Percentiles rank a stretch among this genome's conserved stretches.
Conservation (phyloP, 2,329 filamentous ascomycete genomes). For the Catunica adiposa region DNA sequence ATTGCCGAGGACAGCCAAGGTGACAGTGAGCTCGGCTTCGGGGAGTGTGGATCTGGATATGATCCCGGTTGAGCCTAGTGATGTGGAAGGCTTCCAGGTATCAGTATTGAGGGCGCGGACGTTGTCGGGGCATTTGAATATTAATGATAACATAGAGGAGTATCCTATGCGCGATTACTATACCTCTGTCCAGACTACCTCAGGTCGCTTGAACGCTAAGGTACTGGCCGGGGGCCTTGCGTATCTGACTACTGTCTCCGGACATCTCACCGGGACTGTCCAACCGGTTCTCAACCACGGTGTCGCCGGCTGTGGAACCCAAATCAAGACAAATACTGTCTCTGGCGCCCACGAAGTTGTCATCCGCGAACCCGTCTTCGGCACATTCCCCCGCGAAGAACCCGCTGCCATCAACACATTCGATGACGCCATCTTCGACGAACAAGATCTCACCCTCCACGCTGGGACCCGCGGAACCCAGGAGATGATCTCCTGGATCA, state of each 20-base stretch:
- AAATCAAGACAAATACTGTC: background rate
- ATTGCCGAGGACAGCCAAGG: background rate
- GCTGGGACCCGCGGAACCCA: background rate
- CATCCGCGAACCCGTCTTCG: background rate
- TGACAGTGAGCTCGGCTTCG: slow-evolving; percentile 1
- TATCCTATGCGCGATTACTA: slow-evolving; percentile 1
- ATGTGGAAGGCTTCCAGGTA: background rate
- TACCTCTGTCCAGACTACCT: background rate
- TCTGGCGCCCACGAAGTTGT: background rate
- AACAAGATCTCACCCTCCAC: background rate
- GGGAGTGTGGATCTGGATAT: background rate
- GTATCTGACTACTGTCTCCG: background rate
- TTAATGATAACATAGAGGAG: background rate
- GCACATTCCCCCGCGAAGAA: background rate
- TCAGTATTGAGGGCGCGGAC: background rate
- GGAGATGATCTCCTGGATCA: background rate
- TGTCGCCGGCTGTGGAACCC: background rate
- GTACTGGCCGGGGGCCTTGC: background rate
- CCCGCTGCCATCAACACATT: background rate
- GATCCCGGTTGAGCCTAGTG: background rate
- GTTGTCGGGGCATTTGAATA: background rate
- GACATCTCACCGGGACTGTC: background rate
- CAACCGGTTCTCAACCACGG: background rate
- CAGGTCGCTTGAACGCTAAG: background rate
- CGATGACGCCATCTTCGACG: background rate